These are phyloP conservation scores for Zygoascus meyerae DNA, from an alignment of 1,139 yeast species.

Conservation along the genomic window DNA sequence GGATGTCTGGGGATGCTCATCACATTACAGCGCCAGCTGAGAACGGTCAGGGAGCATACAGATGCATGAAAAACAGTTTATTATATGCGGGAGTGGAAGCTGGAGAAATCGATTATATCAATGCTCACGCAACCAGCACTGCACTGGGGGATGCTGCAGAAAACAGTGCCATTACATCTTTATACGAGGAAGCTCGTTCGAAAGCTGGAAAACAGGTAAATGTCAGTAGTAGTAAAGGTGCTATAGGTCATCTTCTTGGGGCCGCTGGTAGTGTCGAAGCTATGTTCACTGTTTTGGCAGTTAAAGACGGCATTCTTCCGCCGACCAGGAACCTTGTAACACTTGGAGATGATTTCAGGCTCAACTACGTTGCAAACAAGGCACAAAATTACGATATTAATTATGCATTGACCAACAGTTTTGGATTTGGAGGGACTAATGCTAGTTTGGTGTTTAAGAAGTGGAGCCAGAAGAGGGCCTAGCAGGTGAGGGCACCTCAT, in stretches of 20 bases:
- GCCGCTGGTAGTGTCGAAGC: slow-evolving; percentile 97
- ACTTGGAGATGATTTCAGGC: slow-evolving; percentile 40
- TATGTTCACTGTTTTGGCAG: slow-evolving; percentile 66
- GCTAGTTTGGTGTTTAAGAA: slow-evolving; percentile 54
- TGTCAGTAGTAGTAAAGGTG: slow-evolving; percentile 82
- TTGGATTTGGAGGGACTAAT: slow-evolving; percentile 98
- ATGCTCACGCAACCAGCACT: slow-evolving; percentile 98
- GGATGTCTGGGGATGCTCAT: slow-evolving; percentile 83
- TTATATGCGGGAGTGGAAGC: slow-evolving; percentile 43
- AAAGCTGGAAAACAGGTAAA: slow-evolving; percentile 28
- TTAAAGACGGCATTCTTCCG: slow-evolving; percentile 56
- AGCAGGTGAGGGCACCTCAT: too few species aligned
- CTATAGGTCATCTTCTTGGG: slow-evolving; percentile 90
- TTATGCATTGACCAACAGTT: slow-evolving; percentile 77
- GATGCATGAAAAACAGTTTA: slow-evolving; percentile 78
- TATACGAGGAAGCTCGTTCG: slow-evolving; percentile 38
- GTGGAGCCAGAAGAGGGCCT: too few species aligned
- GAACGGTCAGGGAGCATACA: slow-evolving; percentile 76
- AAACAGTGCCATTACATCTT: slow-evolving; percentile 56
- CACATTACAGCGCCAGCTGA: slow-evolving; percentile 90
- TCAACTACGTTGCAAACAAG: slow-evolving; percentile 56
- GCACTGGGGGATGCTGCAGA: slow-evolving; percentile 86
- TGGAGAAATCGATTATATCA: slow-evolving; percentile 60
- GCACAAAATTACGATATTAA: slow-evolving; percentile 41
- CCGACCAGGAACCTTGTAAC: slow-evolving; percentile 69